Base-by-base conservation (phyloP, 2,329 filamentous ascomycete genomes). In the Fusarium papillatum region DNA sequence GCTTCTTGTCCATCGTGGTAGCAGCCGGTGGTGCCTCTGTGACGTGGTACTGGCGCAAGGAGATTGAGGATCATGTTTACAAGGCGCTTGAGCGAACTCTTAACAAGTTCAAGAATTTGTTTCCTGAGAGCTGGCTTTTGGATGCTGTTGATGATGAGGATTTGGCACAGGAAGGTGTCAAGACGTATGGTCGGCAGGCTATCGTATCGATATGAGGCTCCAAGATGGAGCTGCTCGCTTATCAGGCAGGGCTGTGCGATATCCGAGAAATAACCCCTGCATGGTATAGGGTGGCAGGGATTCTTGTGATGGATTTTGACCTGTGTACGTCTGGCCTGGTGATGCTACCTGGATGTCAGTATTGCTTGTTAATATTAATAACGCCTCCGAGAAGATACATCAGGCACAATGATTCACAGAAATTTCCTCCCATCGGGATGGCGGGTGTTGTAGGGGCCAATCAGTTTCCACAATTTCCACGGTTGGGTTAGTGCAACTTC, bases 1-100 rank as follows among this genome's bases (percentile, higher is more conserved):
- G 80, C 66, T 81, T 82, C 22, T 26, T 80, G 0, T 66, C 71
- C 1, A 38, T 82, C 11, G 62, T 64, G 0, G 1, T 80, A 4
- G 68, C 80, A 0, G 72, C 43, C 0, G 24, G 50, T 0, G 76
- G 80, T 1, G 66, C 73, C 39, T 65, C 50, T 7, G 26, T 31
- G 16, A 19, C 71, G 0, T 79, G 66, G 24, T 57, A 74, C 16
- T 79, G 71, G 75, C 17, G 8, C 1, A n/a, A 61, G 2, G 73
- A 75, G 16, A 70, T 76, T 24, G 7, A 13, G 1, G 64, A 73
- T 4, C 53, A 38, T 64, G 39, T 11, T 5, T n/a, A 16, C 11
- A 29, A 39, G 22, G 31, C 19, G 31, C 17, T 38, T 22, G 10
- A n/a, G 8, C 13, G n/a, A 2, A 39, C n/a, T 11, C n/a, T 62